These are phyloP conservation scores for Dothideomycetes sp. DNA, from an alignment of 2,329 filamentous ascomycete species.

Conservation along the genomic window DNA sequence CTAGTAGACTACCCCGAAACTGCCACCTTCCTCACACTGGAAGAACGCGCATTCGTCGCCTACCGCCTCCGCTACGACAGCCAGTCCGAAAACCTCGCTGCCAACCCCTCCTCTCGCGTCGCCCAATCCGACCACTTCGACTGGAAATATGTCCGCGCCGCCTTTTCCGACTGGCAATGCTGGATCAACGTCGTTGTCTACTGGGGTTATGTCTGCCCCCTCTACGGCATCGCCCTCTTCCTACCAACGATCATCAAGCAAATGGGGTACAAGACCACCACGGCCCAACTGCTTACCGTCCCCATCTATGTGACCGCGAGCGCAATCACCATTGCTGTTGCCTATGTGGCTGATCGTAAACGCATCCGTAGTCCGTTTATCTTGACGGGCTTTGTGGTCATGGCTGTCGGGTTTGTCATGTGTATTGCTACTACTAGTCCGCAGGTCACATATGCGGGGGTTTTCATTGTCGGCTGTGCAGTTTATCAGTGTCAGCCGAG, in stretches of 20 bases:
- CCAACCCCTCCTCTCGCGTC: slow-evolving; percentile 5
- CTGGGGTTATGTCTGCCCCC: slow-evolving; percentile 47
- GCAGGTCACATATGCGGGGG: slow-evolving; percentile 17
- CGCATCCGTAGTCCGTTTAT: slow-evolving; percentile 16
- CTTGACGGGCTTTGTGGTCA: slow-evolving; percentile 12
- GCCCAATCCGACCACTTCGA: slow-evolving; percentile 12
- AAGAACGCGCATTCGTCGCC: slow-evolving; percentile 13
- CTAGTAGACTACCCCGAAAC: slow-evolving; percentile 49
- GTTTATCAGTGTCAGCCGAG: slow-evolving; percentile 16
- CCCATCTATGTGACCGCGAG: slow-evolving; percentile 28
- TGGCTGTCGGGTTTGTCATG: slow-evolving; percentile 16
- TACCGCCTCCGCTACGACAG: slow-evolving; percentile 13
- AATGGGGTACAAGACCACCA: slow-evolving; percentile 30
- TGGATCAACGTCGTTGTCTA: slow-evolving; percentile 47
- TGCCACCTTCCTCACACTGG: slow-evolving; percentile 30
- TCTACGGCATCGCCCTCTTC: slow-evolving; percentile 31
- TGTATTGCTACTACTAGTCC: slow-evolving; percentile 12
- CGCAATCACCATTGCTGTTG: slow-evolving; percentile 13
- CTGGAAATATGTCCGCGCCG: slow-evolving; percentile 33
- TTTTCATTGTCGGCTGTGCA: slow-evolving; percentile 17
- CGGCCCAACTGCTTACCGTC: slow-evolving; percentile 33
- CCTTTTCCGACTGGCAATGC: slow-evolving; percentile 38
- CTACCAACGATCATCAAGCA: slow-evolving; percentile 29
- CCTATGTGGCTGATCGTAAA: slow-evolving; percentile 16
- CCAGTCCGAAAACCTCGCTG: slow-evolving; percentile 8